phyloP scores from a whole-genome alignment of 129 eudicot genomes.

The Pulicaria dysenterica region DNA sequence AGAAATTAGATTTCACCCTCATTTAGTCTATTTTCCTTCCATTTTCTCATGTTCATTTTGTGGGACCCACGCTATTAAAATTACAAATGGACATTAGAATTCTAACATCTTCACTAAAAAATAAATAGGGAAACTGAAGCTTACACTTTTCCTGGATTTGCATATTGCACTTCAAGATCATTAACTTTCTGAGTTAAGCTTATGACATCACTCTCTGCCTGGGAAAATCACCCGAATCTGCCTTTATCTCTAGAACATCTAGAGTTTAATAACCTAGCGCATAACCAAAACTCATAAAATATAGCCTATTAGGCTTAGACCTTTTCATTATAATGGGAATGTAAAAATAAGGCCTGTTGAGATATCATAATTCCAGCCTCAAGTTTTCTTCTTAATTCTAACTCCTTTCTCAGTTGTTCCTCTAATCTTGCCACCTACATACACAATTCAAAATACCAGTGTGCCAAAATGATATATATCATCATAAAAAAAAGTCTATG shows the following conservation, averaged over 20 bases:
- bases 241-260: constrained; percentile 49
- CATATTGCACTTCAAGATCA: constrained; percentile 41
- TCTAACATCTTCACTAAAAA: neutral
- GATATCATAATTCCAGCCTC: constrained; percentile 61
- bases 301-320: constrained; percentile 31
- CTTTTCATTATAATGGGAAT: constrained; percentile 52
- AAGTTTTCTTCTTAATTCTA: constrained; percentile 59
- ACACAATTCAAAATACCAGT: constrained; percentile 15
- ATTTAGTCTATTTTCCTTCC: no score
- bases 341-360: constrained; percentile 39
- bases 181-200: constrained; percentile 49
- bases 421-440: constrained; percentile 71
- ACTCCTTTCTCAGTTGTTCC: constrained; percentile 69
- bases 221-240: constrained; percentile 47
- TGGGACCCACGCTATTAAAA: neutral
- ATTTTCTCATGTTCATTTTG: no score
- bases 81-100: neutral
- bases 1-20: no score
- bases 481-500: neutral
- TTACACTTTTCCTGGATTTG: constrained; percentile 48
- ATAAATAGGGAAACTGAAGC: constrained; percentile 12
- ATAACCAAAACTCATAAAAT: constrained; percentile 17
- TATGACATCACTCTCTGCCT: constrained; percentile 50
- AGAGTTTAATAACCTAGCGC: constrained; percentile 33
- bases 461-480: constrained; percentile 6